A percentile compares a stretch with the other conserved stretches of the same genome.
Conservation (phyloP, 768 basidiomycete species). For the Suillus spraguei region DNA sequence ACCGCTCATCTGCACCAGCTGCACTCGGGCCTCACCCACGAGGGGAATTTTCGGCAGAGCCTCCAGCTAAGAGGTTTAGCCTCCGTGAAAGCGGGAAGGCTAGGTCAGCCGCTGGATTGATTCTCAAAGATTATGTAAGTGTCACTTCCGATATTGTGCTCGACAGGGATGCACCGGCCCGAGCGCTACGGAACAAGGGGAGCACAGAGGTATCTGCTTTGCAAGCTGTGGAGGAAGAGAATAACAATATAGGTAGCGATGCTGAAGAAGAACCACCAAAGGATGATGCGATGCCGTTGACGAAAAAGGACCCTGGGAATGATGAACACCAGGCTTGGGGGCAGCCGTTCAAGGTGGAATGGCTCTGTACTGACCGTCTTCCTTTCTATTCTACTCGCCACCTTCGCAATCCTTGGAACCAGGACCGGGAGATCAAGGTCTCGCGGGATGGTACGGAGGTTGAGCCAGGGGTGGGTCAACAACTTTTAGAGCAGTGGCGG, state of each 20-base stretch:
- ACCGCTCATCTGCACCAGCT: constrained; percentile 52
- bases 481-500: constrained; percentile 72
- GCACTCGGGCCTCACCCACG: constrained; percentile 42
- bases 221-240: constrained; percentile 29
- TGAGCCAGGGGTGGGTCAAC: constrained; percentile 74
- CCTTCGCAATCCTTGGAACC: constrained; percentile 92
- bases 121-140: background rate
- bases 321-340: constrained; percentile 57
- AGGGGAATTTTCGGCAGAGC: constrained; percentile 31
- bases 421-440: constrained; percentile 78
- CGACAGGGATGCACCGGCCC: constrained; percentile 42
- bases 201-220: constrained; percentile 23
- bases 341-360: constrained; percentile 79
- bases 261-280: constrained; percentile 23
- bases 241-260: constrained; percentile 7
- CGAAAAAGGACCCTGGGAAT: background rate
- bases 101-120: constrained; percentile 5
- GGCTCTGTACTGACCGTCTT: constrained; percentile 71
- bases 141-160: constrained; percentile 36
- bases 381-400: constrained; percentile 79
- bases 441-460: constrained; percentile 92
- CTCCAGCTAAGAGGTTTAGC: constrained; percentile 33
- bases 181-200: constrained; percentile 28
- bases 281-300: constrained; percentile 15
- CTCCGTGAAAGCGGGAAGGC: constrained; percentile 28